Conservation (phyloP, 1,139 yeast genomes). For the Eremothecium cymbalariae region DNA sequence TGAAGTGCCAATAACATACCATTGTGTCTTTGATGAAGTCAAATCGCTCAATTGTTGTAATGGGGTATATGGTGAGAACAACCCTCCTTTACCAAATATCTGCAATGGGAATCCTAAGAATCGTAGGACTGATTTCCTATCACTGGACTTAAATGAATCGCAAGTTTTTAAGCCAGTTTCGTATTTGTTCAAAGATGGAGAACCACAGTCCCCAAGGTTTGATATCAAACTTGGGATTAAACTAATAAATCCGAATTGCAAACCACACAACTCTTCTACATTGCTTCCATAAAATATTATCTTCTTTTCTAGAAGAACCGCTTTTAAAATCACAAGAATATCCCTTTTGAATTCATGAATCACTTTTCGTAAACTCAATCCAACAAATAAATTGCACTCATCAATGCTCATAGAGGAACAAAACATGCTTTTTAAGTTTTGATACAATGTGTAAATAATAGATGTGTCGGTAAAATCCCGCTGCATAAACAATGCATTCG, state of each 20-base stretch:
- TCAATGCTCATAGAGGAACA: conserved; percentile 43
- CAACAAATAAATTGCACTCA: conserved; percentile 61
- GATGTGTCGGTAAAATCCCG: conserved; percentile 63
- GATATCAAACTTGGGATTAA: conserved; percentile 71
- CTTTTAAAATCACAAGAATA: conserved; percentile 64
- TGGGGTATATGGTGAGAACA: conserved; percentile 89
- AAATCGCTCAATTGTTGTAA: conserved; percentile 81
- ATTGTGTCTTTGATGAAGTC: conserved; percentile 46
- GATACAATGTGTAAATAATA: conserved; percentile 62
- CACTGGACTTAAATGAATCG: conserved; percentile 67
- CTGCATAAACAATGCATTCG: conserved; percentile 79
- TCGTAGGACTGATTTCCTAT: conserved; percentile 63
- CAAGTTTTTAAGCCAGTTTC: conserved; percentile 49
- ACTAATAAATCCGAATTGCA: conserved; percentile 56
- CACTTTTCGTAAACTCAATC: conserved; percentile 62
- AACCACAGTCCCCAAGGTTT: conserved; percentile 68
- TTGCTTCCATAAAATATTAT: conserved; percentile 70
- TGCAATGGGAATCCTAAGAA: conserved; percentile 87
- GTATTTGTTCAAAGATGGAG: conserved; percentile 60
- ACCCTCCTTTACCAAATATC: conserved; percentile 75
- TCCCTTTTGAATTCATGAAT: conserved; percentile 52
- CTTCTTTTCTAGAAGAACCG: conserved; percentile 65
- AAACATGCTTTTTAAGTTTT: conserved; percentile 53
- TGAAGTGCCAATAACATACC: conserved; percentile 80
- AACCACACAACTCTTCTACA: conserved; percentile 69